These are phyloP conservation scores for Dactylorhiza incarnata DNA, from an alignment of 106 monocot genomes.

Conservation along the genomic window DNA sequence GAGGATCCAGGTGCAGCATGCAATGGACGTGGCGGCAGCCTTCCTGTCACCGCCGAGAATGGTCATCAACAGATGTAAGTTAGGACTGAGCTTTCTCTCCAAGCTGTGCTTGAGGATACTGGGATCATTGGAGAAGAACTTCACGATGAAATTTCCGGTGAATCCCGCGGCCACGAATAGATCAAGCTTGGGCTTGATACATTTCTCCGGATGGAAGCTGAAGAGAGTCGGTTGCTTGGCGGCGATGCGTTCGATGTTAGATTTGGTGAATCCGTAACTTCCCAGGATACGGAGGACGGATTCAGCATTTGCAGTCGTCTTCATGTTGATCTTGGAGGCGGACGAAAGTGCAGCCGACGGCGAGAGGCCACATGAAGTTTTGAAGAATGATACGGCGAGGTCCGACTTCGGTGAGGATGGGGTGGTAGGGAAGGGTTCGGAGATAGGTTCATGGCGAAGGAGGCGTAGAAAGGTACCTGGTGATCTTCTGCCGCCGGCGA, in stretches of 20 bases:
- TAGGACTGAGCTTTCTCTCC: constrained; percentile 1
- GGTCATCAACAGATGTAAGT: constrained; percentile 13
- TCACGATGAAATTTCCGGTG: constrained; percentile 8
- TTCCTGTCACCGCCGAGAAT: constrained; percentile 10
- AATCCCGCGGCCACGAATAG: constrained; percentile 30
- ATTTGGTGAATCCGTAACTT: constrained; percentile 14
- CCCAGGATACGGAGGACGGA: constrained; percentile 18
- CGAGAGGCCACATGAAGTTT: constrained; percentile 6
- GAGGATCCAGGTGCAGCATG: background rate
- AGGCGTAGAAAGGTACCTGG: too few species aligned
- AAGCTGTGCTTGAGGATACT: constrained; percentile 3
- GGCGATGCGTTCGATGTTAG: constrained; percentile 22
- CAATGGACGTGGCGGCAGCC: constrained; percentile 3
- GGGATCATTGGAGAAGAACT: constrained; percentile 18
- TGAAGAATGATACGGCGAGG: too few species aligned
- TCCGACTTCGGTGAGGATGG: too few species aligned
- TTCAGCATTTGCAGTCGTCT: constrained; percentile 4
- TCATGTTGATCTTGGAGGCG: constrained; percentile 7
- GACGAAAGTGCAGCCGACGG: background rate
- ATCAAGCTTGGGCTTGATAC: constrained; percentile 32
- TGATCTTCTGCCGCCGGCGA: too few species aligned
- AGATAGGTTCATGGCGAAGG: too few species aligned
- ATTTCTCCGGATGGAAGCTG: background rate
- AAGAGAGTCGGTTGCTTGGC: constrained; percentile 14
- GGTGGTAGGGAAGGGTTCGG: too few species aligned